These are phyloP conservation scores for Ustilago crameri DNA, from an alignment of 1,284 basidiomycete species.

Conservation along the genomic window DNA sequence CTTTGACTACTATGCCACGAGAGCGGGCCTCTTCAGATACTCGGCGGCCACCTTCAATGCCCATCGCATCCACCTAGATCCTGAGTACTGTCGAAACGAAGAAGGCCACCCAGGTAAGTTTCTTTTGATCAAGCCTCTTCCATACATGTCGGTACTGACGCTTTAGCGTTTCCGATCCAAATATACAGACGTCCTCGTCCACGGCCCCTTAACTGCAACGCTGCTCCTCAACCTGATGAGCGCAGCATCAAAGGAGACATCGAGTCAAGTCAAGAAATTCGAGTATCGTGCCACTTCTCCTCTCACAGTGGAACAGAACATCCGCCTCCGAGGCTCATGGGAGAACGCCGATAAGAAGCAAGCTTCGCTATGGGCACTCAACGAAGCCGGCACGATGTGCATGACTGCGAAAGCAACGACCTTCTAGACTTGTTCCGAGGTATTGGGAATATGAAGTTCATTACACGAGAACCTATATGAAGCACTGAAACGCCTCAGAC, in stretches of 20 bases:
- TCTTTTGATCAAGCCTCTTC: too few relatives aligned
- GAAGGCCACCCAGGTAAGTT: conserved; percentile 53
- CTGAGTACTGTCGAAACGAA: conserved; percentile 54
- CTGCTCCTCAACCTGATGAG: conserved; percentile 42
- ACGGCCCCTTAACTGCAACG: conserved; percentile 56
- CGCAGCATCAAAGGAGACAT: conserved; percentile 1
- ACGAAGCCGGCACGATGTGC: conserved; percentile 36
- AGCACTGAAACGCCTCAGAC: too few relatives aligned
- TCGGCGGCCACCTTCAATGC: conserved; percentile 64
- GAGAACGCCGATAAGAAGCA: conserved; percentile 11
- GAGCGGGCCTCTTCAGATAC: conserved; percentile 61
- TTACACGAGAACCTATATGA: too few relatives aligned
- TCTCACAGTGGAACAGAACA: conserved; percentile 34
- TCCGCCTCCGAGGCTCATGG: conserved; percentile 39
- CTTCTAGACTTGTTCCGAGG: conserved; percentile 9
- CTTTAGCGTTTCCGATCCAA: too few relatives aligned
- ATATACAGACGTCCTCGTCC: conserved; percentile 48
- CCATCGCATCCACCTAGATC: conserved; percentile 62
- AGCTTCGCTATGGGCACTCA: conserved; percentile 37
- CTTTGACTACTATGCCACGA: conserved; percentile 43
- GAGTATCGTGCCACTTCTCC: conserved; percentile 54
- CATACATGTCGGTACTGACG: not conserved
- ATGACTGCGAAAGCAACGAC: conserved; percentile 40
- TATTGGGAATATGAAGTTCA: too few relatives aligned
- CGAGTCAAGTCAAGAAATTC: conserved; percentile 22